Percentiles rank a stretch among this genome's conserved stretches.
Evolutionary conservation across 2,329 filamentous ascomycete species (phyloP).

Genomic region (Calonectria fujianensis): DNA sequence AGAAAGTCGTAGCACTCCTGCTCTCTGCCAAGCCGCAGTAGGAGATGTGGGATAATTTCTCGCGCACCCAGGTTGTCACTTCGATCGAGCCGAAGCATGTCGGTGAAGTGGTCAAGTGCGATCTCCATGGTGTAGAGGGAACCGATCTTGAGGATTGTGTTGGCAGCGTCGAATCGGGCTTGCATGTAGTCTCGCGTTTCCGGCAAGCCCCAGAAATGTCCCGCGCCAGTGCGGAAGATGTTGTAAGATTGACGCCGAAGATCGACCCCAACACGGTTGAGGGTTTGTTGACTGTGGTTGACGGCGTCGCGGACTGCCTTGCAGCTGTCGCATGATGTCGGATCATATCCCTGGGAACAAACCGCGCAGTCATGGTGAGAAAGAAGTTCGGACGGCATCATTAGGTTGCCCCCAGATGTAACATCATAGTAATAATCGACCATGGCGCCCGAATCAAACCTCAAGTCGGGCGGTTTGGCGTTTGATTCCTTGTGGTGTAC

Average conservation of each 20-base stretch:
- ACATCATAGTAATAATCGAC: not conserved
- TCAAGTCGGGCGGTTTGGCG: too few relatives aligned
- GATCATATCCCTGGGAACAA: too few relatives aligned
- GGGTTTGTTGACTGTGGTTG: not conserved
- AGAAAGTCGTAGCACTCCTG: slow-evolving; percentile 52
- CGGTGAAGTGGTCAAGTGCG: slow-evolving; percentile 60
- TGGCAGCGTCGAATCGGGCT: slow-evolving; percentile 14
- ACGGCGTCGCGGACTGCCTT: not conserved
- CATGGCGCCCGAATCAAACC: not conserved
- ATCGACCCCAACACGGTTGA: not conserved
- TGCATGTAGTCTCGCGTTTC: slow-evolving; percentile 8
- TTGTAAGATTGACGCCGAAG: not conserved
- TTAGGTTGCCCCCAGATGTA: too few relatives aligned
- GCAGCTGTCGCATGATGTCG: not conserved
- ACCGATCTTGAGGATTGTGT: slow-evolving; percentile 35
- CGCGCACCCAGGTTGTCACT: slow-evolving; percentile 50
- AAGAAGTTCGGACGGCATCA: too few relatives aligned
- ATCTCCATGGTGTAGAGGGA: slow-evolving; percentile 58
- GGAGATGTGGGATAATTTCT: slow-evolving; percentile 49
- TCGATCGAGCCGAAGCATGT: slow-evolving; percentile 57
- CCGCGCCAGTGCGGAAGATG: not conserved
- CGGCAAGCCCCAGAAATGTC: slow-evolving; percentile 9
- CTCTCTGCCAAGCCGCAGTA: slow-evolving; percentile 57
- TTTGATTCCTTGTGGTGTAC: too few relatives aligned
- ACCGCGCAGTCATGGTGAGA: too few relatives aligned